Evolutionary conservation across 1,284 basidiomycete species (phyloP), one percentile per base, ranked within the genome.

Genomic region (Stereum hirsutum): DNA sequence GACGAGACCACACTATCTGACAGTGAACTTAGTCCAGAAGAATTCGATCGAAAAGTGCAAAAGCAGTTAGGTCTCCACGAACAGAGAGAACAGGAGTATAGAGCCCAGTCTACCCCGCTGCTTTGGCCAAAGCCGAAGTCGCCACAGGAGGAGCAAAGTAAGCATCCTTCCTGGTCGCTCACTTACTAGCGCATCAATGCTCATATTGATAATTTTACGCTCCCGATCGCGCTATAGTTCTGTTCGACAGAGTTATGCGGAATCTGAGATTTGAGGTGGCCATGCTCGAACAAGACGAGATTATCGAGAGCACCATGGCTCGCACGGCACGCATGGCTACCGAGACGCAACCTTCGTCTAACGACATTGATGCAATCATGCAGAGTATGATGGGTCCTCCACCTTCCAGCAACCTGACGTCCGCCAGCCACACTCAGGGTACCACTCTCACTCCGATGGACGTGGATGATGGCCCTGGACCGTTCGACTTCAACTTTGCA

Each of bases 1-100:
- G 83, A 86, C 55, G 73, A 78, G 51, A 81, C 79, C 1, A 65
- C 66, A 12, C 57, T 62, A 19, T 74, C 71, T 11, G 82, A 86
- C 52, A 57, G 57, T 7, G 78, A 77, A 41, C 56, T 81, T 30
- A 63, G 61, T 35, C 66, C 74, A 41, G 54, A 59, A 24, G 68
- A 61, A 0, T 79, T 85, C 49, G 71, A 72, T 48, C 57, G 58
- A 43, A 81, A 75, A 55, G 70, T 70, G 57, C 63, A 69, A 42
- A 69, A 70, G 21, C 58, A 61, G 44, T 56, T 78, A 6, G 63
- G 62, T 11, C 52, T 80, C 34, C 49, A 64, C 23, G 54, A 63
- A 19, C 65, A 69, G 5, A 57, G 69, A 11, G 52, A 58, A 14
- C 72, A 72, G 37, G 76, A 80, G 57, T 51, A 63, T 15, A 40